phyloP scores from a whole-genome alignment of 2,329 filamentous ascomycete species.

The Chrysosporium keratinophilum region DNA sequence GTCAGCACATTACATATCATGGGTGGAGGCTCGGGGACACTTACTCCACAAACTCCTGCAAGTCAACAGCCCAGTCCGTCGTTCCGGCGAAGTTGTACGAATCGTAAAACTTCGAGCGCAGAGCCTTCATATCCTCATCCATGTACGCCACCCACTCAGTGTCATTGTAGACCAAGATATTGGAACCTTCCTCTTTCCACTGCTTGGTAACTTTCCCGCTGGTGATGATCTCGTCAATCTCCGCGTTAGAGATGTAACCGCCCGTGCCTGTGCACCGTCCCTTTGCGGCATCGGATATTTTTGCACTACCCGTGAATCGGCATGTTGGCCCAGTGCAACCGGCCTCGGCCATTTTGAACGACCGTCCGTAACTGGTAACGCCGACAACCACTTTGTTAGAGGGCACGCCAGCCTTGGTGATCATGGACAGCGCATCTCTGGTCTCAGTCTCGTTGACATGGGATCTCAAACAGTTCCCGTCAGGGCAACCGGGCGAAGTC shows the following conservation, averaged over 20 bases:
- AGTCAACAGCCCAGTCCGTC: slow-evolving; percentile 29
- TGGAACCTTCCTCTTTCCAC: background rate
- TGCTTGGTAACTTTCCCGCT: slow-evolving; percentile 6
- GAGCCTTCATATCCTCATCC: slow-evolving; percentile 20
- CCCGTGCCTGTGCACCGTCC: slow-evolving; percentile 32
- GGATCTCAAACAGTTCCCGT: slow-evolving; percentile 29
- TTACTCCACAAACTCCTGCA: too few species aligned
- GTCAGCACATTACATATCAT: too few species aligned
- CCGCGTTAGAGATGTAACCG: slow-evolving; percentile 34
- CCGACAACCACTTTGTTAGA: slow-evolving; percentile 27
- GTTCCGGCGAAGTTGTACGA: slow-evolving; percentile 23
- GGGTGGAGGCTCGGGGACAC: too few species aligned
- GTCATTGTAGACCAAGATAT: slow-evolving; percentile 26
- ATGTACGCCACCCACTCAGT: slow-evolving; percentile 30
- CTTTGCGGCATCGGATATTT: slow-evolving; percentile 22
- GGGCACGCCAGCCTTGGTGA: slow-evolving; percentile 31
- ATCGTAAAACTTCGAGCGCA: slow-evolving; percentile 18
- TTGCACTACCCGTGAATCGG: slow-evolving; percentile 26
- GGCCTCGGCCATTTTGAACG: slow-evolving; percentile 26
- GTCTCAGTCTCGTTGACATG: slow-evolving; percentile 36
- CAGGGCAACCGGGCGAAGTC: background rate
- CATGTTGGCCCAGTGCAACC: slow-evolving; percentile 28
- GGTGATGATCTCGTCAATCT: slow-evolving; percentile 30
- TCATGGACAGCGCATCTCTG: slow-evolving; percentile 24
- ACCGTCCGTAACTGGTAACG: slow-evolving; percentile 30